Base-by-base conservation (phyloP, 2,329 filamentous ascomycete genomes). In the Blastomyces parvus region DNA sequence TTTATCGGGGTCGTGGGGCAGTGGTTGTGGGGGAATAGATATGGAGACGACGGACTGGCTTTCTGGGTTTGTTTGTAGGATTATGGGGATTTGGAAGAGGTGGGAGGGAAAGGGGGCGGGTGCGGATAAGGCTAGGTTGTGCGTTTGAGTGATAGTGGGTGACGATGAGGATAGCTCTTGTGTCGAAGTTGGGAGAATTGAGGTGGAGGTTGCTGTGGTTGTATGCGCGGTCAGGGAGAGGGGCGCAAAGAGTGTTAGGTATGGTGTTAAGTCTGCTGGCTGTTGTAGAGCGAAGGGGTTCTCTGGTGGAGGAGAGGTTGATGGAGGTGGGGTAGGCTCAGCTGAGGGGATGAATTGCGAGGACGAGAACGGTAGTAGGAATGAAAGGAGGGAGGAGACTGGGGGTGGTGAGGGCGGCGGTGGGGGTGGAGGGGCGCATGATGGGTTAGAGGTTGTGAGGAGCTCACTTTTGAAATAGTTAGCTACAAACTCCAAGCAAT, bases 231-330 rank as follows among this genome's bases (percentile, higher is more conserved):
- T 69, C 63, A 89, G 86, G 0, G 78, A 79, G 17, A 94, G 80
- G 0, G 88, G 84, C 0, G 85, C 88, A 69, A 94, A 91, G 9
- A 88, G 80, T 56, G 88, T 83, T 0, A 92, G 79, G 67, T 88
- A 91, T 0, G 87, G 85, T 2, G 88, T 75, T 59, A 88, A 84
- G 64, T 91, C 84, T 0, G 69, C 66, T 27, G 67, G 67, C 42
- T 71, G 68, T 55, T 81, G 78, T 1, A 88, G 80, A 0, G 83
- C 80, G 76, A 91, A 80, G 1, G 85, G 82, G 69, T 92, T 89
- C 1, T 87, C 89, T 8, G 82, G 77, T 0, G 82, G 72, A 1
- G 78, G 76, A n/a, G 74, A 76, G 46, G 3, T n/a, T 36, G 69
- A 53, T 50, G 72, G 61, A 3, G 19, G 13, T 7, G 62, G 67